Evolutionary conservation across 2,329 filamentous ascomycete genomes (phyloP).

Genomic region (Pyrenochaeta sp.): DNA sequence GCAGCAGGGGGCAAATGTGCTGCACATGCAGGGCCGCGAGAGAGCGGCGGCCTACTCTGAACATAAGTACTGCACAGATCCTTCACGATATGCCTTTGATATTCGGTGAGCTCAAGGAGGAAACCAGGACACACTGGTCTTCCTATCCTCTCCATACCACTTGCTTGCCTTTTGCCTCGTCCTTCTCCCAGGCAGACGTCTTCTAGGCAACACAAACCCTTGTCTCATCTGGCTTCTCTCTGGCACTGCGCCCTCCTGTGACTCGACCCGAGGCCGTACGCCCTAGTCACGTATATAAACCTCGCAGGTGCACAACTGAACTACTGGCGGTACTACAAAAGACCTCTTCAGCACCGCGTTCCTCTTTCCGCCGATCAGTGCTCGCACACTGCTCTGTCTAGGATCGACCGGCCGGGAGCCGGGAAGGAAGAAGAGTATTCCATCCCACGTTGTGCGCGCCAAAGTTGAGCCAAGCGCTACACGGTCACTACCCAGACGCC

Average conservation of each 20-base stretch:
- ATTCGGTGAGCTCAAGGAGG: constrained; percentile 34
- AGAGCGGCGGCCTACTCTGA: constrained; percentile 17
- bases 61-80: constrained; percentile 42
- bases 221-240: constrained; percentile 35
- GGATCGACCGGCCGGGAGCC: constrained; percentile 43
- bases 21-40: constrained; percentile 28
- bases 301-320: constrained; percentile 17
- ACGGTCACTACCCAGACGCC: constrained; percentile 32
- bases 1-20: constrained; percentile 27
- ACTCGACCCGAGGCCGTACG: constrained; percentile 36
- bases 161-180: constrained; percentile 24
- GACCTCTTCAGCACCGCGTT: constrained; percentile 16
- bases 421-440: constrained; percentile 28
- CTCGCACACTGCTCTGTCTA: constrained; percentile 28
- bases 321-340: constrained; percentile 30
- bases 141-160: constrained; percentile 7
- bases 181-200: constrained; percentile 34
- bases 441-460: constrained; percentile 28
- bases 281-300: constrained; percentile 43
- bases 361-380: constrained; percentile 17
- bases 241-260: constrained; percentile 42
- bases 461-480: constrained; percentile 37
- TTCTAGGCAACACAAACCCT: constrained; percentile 37
- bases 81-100: constrained; percentile 24
- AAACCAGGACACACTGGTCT: constrained; percentile 18